Evolutionary conservation across 768 basidiomycete species (phyloP).

Genomic region (Galerina sulciceps): DNA sequence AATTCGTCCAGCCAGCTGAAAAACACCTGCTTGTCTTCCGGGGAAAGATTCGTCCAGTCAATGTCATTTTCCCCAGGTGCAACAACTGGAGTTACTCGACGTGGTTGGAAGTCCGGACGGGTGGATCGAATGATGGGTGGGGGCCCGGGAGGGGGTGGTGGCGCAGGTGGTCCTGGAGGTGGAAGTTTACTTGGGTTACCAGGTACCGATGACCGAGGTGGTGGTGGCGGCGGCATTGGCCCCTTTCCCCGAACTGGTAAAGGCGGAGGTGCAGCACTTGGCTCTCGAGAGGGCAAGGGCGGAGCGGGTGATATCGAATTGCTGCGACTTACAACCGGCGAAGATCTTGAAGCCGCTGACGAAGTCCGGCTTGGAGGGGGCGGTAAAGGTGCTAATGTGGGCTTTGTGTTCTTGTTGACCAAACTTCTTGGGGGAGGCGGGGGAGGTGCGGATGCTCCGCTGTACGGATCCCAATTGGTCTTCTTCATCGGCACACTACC

Average conservation of each 20-base stretch:
- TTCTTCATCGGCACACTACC: conserved; percentile 61
- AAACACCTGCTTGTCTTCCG: conserved; percentile 71
- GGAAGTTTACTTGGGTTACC: conserved; percentile 2
- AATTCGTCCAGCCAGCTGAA: conserved; percentile 85
- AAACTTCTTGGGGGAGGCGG: conserved; percentile 46
- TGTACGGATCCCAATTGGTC: conserved; percentile 68
- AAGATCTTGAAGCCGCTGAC: conserved; percentile 17
- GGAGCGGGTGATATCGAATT: conserved; percentile 21
- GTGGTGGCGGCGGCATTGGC: conserved; percentile 23
- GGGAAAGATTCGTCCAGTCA: conserved; percentile 72
- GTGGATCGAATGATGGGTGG: conserved; percentile 38
- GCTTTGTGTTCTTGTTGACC: conserved; percentile 35
- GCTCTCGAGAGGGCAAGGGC: conserved; percentile 25
- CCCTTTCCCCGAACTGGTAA: conserved; percentile 28
- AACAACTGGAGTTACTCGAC: conserved; percentile 3
- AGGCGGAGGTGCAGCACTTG: conserved; percentile 22
- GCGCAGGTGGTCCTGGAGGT: conserved; percentile 11
- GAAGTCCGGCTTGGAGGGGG: conserved; percentile 42
- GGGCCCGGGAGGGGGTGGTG: conserved; percentile 26
- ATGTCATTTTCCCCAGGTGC: conserved; percentile 35
- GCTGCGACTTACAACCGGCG: conserved; percentile 9
- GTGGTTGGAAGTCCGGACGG: conserved; percentile 28
- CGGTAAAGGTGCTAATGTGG: conserved; percentile 28
- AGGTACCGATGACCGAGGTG: conserved; percentile 20
- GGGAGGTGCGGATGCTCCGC: conserved; percentile 53